phyloP scores from a whole-genome alignment of 305 asterid genomes.

The Fraxinus baroniana region DNA sequence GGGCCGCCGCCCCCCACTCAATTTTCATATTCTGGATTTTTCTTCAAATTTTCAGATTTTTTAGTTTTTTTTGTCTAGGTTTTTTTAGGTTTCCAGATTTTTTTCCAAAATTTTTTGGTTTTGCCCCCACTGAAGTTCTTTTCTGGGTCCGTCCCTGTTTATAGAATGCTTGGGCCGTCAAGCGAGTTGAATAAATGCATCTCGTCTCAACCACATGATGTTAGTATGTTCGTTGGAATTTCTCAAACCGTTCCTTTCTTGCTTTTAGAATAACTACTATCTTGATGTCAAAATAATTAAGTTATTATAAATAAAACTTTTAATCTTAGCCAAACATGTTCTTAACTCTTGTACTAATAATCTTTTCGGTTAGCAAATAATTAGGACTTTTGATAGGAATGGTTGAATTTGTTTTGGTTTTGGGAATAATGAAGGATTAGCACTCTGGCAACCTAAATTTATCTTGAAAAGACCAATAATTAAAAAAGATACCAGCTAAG shows the following conservation, averaged over 20 bases:
- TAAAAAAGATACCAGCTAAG: conserved; percentile 31
- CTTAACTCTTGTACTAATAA: background rate
- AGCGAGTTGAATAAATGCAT: too few relatives aligned
- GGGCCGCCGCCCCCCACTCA: too few relatives aligned
- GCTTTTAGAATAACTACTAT: background rate
- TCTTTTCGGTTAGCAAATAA: background rate
- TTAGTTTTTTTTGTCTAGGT: too few relatives aligned
- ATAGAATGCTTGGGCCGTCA: background rate
- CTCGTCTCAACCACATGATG: background rate
- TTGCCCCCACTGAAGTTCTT: too few relatives aligned
- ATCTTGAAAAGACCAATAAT: conserved; percentile 31
- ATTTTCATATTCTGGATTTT: too few relatives aligned
- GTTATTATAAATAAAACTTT: background rate
- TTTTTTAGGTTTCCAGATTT: too few relatives aligned
- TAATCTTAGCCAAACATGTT: background rate
- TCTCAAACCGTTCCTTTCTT: background rate
- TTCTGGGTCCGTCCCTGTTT: background rate
- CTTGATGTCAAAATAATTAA: background rate
- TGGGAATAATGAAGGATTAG: conserved; percentile 16
- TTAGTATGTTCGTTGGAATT: background rate
- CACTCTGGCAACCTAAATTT: conserved; percentile 23
- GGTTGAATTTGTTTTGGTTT: background rate
- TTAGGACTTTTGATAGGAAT: background rate
- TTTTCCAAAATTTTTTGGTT: too few relatives aligned
- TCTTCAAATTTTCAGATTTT: too few relatives aligned